Base-by-base conservation (phyloP, 345 rosid genomes). In the Cardamine resedifolia region DNA sequence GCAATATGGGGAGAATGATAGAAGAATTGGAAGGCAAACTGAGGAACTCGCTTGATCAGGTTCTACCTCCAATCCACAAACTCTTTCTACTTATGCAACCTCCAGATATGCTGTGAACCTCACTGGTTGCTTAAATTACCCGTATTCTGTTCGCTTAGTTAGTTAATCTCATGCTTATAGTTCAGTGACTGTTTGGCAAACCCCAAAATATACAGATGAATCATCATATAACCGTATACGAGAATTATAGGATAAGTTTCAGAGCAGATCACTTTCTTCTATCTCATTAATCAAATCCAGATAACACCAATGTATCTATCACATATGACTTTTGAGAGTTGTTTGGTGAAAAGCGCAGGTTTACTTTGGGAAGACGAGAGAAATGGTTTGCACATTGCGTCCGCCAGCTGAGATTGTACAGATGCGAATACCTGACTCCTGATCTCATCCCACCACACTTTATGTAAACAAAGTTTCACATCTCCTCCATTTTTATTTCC, bases 1-100 rank as follows among this genome's bases (percentile, higher is more conserved):
- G 96, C 78, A 95, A 95, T 79, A 91, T 95, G 97, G 97, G 99
- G 58, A 87, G 81, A 88, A 91, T 95, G 99, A 91, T 95, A 64
- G 99, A 95, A 80, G 97, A 95, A 74, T 81, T 95, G 93, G 97
- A 95, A 85, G 85, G 97, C 58, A 95, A 89, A 83, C 88, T 91
- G 33, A 86, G 97, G 74, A 89, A 89, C 80, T 89, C 99, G 2
- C 80, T 95, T 64, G 98, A 95, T 85, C 96, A 95, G 98, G 98
- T 88, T 57, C 72, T 50, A 26, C 26, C 31, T 30, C 10, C 33
- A 44, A 21, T 38, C 53, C 10, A 18, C 69, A 38, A 19, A n/a
- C 24, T 52, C 56, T 7, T 63, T 52, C 26, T 39, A 30, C 26
- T 52, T 51, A 19, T 39, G n/a, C 30, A 60, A 60, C 61, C 41